Percentiles rank a stretch among this genome's conserved stretches.
These are phyloP conservation scores for Globisporangium recalcitrans DNA, from an alignment of 352 stramenopile genomes.

Conservation along the genomic window DNA sequence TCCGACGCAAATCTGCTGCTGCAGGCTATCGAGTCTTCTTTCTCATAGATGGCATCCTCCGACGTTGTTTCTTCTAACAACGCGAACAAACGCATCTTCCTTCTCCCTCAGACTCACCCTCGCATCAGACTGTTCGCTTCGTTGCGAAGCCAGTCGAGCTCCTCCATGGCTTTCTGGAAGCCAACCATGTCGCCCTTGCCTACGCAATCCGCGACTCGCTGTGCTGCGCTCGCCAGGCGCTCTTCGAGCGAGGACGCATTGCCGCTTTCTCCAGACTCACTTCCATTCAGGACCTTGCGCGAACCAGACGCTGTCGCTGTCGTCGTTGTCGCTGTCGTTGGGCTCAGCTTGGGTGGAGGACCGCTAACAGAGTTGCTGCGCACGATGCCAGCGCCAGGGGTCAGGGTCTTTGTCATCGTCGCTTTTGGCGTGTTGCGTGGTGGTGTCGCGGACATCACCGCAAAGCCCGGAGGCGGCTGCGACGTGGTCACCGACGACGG, in stretches of 20 bases:
- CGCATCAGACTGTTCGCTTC: conserved; percentile 75
- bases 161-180: conserved; percentile 78
- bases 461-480: conserved; percentile 45
- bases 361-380: conserved; percentile 32
- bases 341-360: conserved; percentile 25
- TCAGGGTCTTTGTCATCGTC: conserved; percentile 42
- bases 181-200: conserved; percentile 73
- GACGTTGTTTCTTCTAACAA: conserved; percentile 4
- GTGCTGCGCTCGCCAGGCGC: conserved; percentile 52
- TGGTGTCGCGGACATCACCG: conserved; percentile 26
- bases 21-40: not conserved
- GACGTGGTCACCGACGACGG: conserved; percentile 16
- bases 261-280: conserved; percentile 15
- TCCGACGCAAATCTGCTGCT: not conserved
- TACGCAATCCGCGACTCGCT: conserved; percentile 71
- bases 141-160: conserved; percentile 72
- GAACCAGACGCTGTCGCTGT: conserved; percentile 4
- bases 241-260: conserved; percentile 39
- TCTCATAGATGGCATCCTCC: not conserved
- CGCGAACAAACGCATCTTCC: not conserved
- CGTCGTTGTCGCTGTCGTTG: conserved; percentile 8
- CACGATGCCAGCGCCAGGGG: conserved; percentile 51
- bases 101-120: conserved; percentile 27
- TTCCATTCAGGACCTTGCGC: conserved; percentile 21
- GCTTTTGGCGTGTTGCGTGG: conserved; percentile 49